A percentile compares a stretch with the other conserved stretches of the same genome.
Evolutionary conservation across 1,284 basidiomycete species (phyloP).

Genomic region (Ceratobasidium sp.): DNA sequence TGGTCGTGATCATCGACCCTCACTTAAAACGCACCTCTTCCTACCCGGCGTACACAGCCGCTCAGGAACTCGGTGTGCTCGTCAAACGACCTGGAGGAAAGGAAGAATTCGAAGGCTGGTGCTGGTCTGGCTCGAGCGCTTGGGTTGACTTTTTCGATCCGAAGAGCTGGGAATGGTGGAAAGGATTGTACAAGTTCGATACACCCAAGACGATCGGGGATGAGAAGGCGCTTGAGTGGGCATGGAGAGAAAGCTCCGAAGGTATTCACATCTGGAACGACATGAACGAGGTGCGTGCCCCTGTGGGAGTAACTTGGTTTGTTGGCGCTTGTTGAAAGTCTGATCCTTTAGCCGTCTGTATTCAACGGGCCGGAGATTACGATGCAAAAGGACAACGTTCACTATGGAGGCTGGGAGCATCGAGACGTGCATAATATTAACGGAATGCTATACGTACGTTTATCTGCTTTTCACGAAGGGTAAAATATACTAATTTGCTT

Average conservation of each 20-base stretch:
- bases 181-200: constrained; percentile 78
- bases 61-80: constrained; percentile 83
- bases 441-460: constrained; percentile 73
- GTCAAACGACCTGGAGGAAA: constrained; percentile 85
- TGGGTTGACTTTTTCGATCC: constrained; percentile 99
- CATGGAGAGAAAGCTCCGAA: constrained; percentile 82
- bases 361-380: constrained; percentile 99
- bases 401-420: constrained; percentile 97
- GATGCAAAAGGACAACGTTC: constrained; percentile 94
- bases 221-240: constrained; percentile 62
- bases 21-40: constrained; percentile 88
- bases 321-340: background rate
- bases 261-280: constrained; percentile 97
- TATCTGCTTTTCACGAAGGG: background rate
- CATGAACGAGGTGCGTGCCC: constrained; percentile 90
- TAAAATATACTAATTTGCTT: background rate
- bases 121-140: constrained; percentile 95
- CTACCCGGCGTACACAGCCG: constrained; percentile 90
- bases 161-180: constrained; percentile 92
- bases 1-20: constrained; percentile 98
- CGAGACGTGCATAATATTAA: constrained; percentile 96
- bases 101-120: constrained; percentile 95
- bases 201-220: constrained; percentile 56
- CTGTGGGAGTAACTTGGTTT: background rate
- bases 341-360: constrained; percentile 79